Evolutionary conservation across 2,329 filamentous ascomycete species (phyloP).

Genomic region (Pseudogymnoascus sp.): DNA sequence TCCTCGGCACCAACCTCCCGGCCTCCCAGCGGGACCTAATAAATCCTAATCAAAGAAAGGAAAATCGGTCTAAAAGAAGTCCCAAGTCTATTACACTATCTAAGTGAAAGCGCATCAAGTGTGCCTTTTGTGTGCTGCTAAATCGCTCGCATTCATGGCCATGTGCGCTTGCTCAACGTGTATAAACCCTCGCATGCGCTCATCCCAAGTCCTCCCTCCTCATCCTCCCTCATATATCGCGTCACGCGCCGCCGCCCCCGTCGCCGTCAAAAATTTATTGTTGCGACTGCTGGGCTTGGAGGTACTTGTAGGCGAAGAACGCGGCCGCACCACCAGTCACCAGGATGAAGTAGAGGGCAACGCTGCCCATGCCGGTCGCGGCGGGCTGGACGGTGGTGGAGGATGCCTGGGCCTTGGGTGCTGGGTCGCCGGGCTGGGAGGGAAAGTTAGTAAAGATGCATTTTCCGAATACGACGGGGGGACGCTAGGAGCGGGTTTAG

Average conservation of each 20-base stretch:
- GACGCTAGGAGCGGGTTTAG: conserved; percentile 9
- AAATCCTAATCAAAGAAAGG: not conserved
- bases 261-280: not conserved
- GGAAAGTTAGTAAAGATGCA: conserved; percentile 10
- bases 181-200: conserved; percentile 3
- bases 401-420: conserved; percentile 52
- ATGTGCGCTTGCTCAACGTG: conserved; percentile 6
- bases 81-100: conserved; percentile 8
- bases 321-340: conserved; percentile 67
- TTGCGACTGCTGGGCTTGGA: conserved; percentile 40
- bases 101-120: conserved; percentile 7
- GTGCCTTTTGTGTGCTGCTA: not conserved
- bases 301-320: conserved; percentile 78
- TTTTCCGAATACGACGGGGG: conserved; percentile 5
- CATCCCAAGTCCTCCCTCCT: not conserved
- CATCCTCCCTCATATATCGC: not conserved
- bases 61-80: not conserved
- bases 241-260: not conserved
- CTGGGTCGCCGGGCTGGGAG: conserved; percentile 65
- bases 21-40: not conserved
- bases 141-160: conserved; percentile 1
- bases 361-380: conserved; percentile 49
- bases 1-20: not conserved
- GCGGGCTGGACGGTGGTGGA: conserved; percentile 34
- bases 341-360: conserved; percentile 74